Percentiles rank a stretch among this genome's conserved stretches.
These are phyloP conservation scores for Petrea volubilis DNA, from an alignment of 257 asterid genomes.

Conservation along the genomic window DNA sequence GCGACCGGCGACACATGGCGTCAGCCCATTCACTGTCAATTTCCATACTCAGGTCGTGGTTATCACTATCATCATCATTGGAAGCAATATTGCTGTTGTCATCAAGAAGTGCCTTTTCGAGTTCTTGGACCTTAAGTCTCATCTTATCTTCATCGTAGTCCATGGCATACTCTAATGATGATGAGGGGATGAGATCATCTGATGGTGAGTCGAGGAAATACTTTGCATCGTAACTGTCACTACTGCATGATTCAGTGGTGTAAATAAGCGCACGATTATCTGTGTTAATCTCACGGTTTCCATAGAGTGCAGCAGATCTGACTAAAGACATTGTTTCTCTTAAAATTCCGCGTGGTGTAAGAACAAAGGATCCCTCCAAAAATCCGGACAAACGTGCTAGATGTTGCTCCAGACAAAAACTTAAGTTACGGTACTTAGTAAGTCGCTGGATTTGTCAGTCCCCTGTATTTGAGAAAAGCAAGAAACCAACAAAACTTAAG, in stretches of 20 bases:
- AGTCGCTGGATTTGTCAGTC: constrained; percentile 1
- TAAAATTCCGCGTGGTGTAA: not conserved
- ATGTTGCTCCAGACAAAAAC: constrained; percentile 15
- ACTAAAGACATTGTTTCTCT: constrained; percentile 68
- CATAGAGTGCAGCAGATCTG: constrained; percentile 52
- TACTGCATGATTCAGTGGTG: constrained; percentile 56
- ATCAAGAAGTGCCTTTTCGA: constrained; percentile 78
- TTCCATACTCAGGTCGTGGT: constrained; percentile 42
- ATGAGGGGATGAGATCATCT: constrained; percentile 39
- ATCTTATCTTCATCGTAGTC: constrained; percentile 58
- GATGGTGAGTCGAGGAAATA: constrained; percentile 67
- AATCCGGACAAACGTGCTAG: constrained; percentile 4
- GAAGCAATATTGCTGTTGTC: constrained; percentile 25
- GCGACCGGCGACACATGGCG: constrained; percentile 26
- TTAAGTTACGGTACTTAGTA: not conserved
- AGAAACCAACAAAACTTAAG: not conserved
- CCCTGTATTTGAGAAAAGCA: constrained; percentile 8
- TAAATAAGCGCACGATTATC: constrained; percentile 42
- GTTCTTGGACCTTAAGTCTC: constrained; percentile 77
- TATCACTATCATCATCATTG: constrained; percentile 21
- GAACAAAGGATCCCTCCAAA: not conserved
- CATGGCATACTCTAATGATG: constrained; percentile 30
- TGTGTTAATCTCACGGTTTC: constrained; percentile 44
- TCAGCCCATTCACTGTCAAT: constrained; percentile 47
- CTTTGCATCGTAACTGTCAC: constrained; percentile 50